Percentiles rank a stretch among this genome's conserved stretches.
These are phyloP conservation scores for Euphrasia arctica DNA, from an alignment of 305 asterid species.

Conservation along the genomic window DNA sequence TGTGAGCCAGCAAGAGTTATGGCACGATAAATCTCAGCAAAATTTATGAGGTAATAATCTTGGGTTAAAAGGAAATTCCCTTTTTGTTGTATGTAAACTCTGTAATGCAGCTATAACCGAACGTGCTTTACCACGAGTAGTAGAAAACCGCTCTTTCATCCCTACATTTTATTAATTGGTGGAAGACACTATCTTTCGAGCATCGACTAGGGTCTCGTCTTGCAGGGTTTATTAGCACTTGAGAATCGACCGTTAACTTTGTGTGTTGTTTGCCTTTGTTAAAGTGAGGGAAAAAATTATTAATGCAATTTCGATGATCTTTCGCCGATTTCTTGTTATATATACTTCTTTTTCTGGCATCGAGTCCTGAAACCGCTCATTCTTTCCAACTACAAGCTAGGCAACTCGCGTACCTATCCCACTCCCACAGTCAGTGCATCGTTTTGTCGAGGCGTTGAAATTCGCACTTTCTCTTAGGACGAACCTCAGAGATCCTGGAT, in stretches of 20 bases:
- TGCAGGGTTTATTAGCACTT: conserved; percentile 26
- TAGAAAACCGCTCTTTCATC: conserved; percentile 31
- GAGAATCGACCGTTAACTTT: no score
- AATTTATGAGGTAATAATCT: no score
- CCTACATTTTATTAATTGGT: conserved; percentile 77
- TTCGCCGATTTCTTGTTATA: no score
- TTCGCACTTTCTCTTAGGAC: conserved; percentile 41
- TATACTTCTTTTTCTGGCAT: no score
- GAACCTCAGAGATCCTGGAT: conserved; percentile 50
- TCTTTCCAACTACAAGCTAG: conserved; percentile 13
- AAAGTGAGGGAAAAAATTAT: no score
- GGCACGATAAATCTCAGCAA: no score
- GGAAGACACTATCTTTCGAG: conserved; percentile 62
- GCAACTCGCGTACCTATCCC: no score
- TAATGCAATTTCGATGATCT: no score
- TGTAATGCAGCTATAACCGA: conserved; percentile 22
- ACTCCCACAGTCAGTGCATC: conserved; percentile 25
- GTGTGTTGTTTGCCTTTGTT: no score
- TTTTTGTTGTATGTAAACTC: background rate
- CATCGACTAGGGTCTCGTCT: conserved; percentile 49
- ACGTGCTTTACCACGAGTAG: conserved; percentile 19
- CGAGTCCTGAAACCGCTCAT: no score
- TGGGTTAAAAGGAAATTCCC: no score
- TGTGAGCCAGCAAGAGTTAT: no score
- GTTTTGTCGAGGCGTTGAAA: conserved; percentile 42